These are phyloP conservation scores for Botrytis cinerea DNA, from an alignment of 2,329 filamentous ascomycete genomes.

Conservation along the genomic window DNA sequence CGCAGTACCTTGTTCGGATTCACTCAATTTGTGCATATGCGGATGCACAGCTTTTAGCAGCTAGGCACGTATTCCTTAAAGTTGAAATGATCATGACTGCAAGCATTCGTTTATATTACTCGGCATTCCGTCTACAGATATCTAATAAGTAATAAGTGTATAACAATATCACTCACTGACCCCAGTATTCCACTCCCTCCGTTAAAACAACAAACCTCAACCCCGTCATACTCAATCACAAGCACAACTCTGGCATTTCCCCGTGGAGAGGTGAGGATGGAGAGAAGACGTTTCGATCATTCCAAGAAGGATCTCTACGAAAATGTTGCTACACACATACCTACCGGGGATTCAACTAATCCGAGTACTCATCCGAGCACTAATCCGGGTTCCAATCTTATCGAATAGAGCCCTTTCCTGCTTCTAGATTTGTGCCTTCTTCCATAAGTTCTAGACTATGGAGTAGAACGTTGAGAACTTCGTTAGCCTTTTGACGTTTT, in stretches of 20 bases:
- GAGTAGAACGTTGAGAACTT: constrained; percentile 7
- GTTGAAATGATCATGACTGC: not conserved
- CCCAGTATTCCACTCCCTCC: not conserved
- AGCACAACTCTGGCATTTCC: not conserved
- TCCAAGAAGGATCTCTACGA: not conserved
- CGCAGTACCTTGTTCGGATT: not conserved
- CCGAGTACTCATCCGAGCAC: not conserved
- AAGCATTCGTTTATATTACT: too few relatives aligned
- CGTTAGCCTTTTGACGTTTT: not conserved
- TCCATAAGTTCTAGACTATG: constrained; percentile 5
- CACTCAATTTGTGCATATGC: not conserved
- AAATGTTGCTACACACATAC: not conserved
- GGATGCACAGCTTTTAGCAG: not conserved
- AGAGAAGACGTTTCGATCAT: not conserved
- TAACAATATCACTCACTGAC: not conserved
- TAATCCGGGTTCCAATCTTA: not conserved
- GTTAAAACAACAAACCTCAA: not conserved
- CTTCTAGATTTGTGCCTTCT: constrained; percentile 1
- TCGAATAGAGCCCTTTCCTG: too few relatives aligned
- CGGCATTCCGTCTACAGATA: not conserved
- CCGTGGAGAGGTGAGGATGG: not conserved
- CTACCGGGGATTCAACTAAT: not conserved
- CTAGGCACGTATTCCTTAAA: not conserved
- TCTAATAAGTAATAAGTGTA: too few relatives aligned
- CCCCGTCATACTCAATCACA: not conserved